Percentiles rank a stretch among this genome's conserved stretches.
Evolutionary conservation across 148 eudicot genomes (phyloP).

Genomic region (Rhododendron mucronatum): DNA sequence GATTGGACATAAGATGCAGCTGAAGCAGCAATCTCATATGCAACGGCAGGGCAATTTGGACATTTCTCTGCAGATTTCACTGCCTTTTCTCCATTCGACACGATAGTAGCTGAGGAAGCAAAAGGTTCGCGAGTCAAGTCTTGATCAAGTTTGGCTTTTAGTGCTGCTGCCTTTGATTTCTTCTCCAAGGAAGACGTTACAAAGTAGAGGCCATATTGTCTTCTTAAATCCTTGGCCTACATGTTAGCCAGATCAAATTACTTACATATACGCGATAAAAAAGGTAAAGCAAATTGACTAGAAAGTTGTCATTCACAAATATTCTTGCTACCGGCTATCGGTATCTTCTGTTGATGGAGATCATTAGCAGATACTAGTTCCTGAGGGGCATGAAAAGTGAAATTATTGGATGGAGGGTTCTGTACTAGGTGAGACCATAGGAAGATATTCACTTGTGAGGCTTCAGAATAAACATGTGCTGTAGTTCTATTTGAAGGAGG

Average conservation of each 20-base stretch:
- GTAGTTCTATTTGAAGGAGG: neutral
- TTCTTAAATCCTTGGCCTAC: conserved; percentile 49
- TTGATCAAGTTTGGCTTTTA: conserved; percentile 34
- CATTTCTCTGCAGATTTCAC: conserved; percentile 15
- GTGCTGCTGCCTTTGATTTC: conserved; percentile 52
- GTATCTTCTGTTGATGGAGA: neutral
- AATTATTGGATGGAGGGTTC: neutral
- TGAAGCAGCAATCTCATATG: conserved; percentile 69
- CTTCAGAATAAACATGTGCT: neutral
- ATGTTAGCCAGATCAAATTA: conserved; percentile 2
- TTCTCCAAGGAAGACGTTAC: conserved; percentile 76
- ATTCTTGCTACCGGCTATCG: neutral
- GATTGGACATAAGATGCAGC: conserved; percentile 70
- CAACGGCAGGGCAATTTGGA: conserved; percentile 27
- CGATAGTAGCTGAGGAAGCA: conserved; percentile 7
- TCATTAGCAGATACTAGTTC: neutral
- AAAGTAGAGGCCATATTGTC: conserved; percentile 41
- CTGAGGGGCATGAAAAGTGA: neutral
- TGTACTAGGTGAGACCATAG: neutral
- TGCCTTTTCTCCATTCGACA: conserved; percentile 3
- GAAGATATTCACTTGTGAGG: neutral
- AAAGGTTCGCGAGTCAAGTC: conserved; percentile 25
- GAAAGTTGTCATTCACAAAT: neutral
- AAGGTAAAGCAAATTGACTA: neutral
- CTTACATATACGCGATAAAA: neutral